Base-by-base conservation (phyloP, 179 eudicot genomes). In the Gypsophila paniculata region DNA sequence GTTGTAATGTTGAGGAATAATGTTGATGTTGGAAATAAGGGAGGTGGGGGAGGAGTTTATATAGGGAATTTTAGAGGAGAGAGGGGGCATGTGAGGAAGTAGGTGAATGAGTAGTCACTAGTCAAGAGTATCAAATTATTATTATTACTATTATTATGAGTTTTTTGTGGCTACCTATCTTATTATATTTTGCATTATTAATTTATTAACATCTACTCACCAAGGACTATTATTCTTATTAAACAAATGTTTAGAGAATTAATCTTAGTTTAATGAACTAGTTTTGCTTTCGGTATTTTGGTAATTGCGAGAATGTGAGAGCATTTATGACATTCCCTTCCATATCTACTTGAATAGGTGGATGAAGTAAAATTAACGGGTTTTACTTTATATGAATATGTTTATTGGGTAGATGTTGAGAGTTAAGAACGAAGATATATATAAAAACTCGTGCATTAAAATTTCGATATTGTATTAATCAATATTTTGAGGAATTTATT, bases 11-110 rank as follows among this genome's bases (percentile, higher is more conserved):
- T 69, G 60, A n/a, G 26, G 57, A 13, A 6, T 17, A 10, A 19
- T 65, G 69, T 17, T 32, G 71, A 11, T 62, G 78, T 63, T 71
- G 75, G 61, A 55, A 55, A 64, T 68, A 65, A n/a, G 34, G 36
- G 72, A 71, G 75, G 55, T 66, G 52, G 17, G 17, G 42, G 44
- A 26, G 46, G 72, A 74, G 76, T 77, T 77, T 81, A 77, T 80
- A 80, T 81, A 77, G 75, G 76, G 75, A 66, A 70, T 14, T 42
- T 42, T 18, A 29, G 53, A 62, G 52, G 65, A 67, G 60, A 71
- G 59, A 71, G 78, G 55, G 70, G 19, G 73, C 81, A 81, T 81
- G 81, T 78, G 84, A 54, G 63, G 54, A 46, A 72, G 66, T 19
- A 59, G 60, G 63, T 10, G 71, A 48, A 65, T 65, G 42, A 19